These are phyloP conservation scores for Sugiyamaella lignohabitans DNA, from an alignment of 805 yeast species.

Conservation along the genomic window DNA sequence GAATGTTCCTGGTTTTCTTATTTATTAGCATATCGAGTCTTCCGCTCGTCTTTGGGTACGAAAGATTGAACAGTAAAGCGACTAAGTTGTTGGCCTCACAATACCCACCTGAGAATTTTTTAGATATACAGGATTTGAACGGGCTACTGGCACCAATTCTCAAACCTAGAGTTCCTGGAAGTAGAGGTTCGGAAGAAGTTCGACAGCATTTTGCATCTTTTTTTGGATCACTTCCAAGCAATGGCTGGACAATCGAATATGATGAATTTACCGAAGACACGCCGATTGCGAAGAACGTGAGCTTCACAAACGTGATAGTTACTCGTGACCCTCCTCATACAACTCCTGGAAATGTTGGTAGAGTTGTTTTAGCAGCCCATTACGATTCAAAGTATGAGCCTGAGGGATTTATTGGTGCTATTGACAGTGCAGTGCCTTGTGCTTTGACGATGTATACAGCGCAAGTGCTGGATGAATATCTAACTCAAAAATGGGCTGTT, in stretches of 20 bases:
- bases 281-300: slow-evolving; percentile 33
- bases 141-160: slow-evolving; percentile 29
- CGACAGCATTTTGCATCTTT: slow-evolving; percentile 34
- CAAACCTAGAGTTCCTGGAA: slow-evolving; percentile 38
- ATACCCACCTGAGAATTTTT: slow-evolving; percentile 13
- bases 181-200: slow-evolving; percentile 35
- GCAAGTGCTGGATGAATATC: slow-evolving; percentile 22
- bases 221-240: slow-evolving; percentile 26
- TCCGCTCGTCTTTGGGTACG: slow-evolving; percentile 5
- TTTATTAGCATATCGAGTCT: too few species aligned
- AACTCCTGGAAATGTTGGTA: slow-evolving; percentile 21
- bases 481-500: slow-evolving; percentile 21
- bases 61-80: slow-evolving; percentile 5
- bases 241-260: slow-evolving; percentile 25
- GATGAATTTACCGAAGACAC: slow-evolving; percentile 32
- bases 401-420: slow-evolving; percentile 54
- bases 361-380: slow-evolving; percentile 45
- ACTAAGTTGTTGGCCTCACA: slow-evolving; percentile 7
- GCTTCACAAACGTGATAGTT: slow-evolving; percentile 31
- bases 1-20: too few species aligned
- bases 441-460: slow-evolving; percentile 45
- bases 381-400: slow-evolving; percentile 47
- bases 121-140: slow-evolving; percentile 14
- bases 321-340: slow-evolving; percentile 24
- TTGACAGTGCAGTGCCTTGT: slow-evolving; percentile 54